Base-by-base conservation (phyloP, 768 basidiomycete species). In the Tephrocybe sp. region DNA sequence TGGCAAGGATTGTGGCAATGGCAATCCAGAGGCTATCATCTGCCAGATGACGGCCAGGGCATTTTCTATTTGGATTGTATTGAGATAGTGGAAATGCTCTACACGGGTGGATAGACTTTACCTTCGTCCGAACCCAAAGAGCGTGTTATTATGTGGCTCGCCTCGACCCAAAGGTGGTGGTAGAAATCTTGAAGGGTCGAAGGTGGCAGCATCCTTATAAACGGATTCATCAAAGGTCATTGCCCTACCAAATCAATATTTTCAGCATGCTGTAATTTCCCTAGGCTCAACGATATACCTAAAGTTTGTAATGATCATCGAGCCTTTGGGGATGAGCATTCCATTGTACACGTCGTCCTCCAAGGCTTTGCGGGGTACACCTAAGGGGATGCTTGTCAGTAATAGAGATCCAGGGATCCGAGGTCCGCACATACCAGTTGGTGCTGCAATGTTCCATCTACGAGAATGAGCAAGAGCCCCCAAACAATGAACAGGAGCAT, bases 141-240 rank as follows among this genome's bases (percentile, higher is more conserved):
- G 38, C 19, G 25, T 50, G 22, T 4, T 49, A 16, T 25, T 49
- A 40, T 29, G 39, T 31, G 22, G 44, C 21, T 37, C 56, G 15
- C 42, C 57, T 33, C 33, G 57, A 18, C 46, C 50, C 3, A 27
- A 47, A 29, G 42, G 53, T 21, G 29, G 52, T 48, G 45, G 47
- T 7, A 73, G 54, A 41, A 69, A 77, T 21, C 75, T 63, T 19
- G 70, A 69, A 10, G 74, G 77, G 0, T 52, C 54, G 56, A 75
- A 78, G 12, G 60, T 56, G 9, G 64, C 57, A 5, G 77, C 74
- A 27, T 73, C 56, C 7, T 66, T 58, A 45, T 72, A 79, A 2
- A 64, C 57, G 23, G 56, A 49, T 24, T 61, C 60, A 27, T 75
- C 65, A 24, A 69, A 69, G 12, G 66, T 60, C 46, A 78, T 60